A percentile compares a stretch with the other conserved stretches of the same genome.
phyloP scores from a whole-genome alignment of 768 basidiomycete species.

The Fistulinella prunicolor region DNA sequence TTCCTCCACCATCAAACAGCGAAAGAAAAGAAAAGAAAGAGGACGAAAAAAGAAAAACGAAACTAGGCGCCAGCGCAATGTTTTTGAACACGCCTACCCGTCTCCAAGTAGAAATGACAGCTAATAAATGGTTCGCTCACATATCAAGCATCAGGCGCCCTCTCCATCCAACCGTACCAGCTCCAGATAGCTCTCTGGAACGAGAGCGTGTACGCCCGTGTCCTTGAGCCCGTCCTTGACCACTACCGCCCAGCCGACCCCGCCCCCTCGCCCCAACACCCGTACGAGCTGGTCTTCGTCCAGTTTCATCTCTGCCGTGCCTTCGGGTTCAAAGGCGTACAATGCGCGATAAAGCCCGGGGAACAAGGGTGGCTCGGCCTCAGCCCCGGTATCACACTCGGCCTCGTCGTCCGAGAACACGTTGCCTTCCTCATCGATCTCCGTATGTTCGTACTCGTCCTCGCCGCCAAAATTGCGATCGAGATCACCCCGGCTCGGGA shows the following conservation, averaged over 20 bases:
- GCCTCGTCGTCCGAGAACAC: conserved; percentile 14
- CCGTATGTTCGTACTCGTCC: conserved; percentile 25
- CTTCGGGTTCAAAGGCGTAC: conserved; percentile 77
- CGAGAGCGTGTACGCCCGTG: conserved; percentile 58
- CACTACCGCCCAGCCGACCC: conserved; percentile 79
- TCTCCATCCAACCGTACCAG: conserved; percentile 39
- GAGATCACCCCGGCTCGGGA: conserved; percentile 44
- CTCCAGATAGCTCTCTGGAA: conserved; percentile 78
- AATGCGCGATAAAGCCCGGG: conserved; percentile 77
- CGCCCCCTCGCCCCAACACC: conserved; percentile 72
- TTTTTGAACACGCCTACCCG: not conserved
- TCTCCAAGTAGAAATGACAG: no score
- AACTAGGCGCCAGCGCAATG: conserved; percentile 17
- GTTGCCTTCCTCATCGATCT: conserved; percentile 36
- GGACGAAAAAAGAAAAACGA: not conserved
- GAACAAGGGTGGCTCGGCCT: conserved; percentile 39
- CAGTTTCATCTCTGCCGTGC: conserved; percentile 78
- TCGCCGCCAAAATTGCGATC: conserved; percentile 45
- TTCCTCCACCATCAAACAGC: not conserved
- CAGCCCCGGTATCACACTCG: conserved; percentile 23
- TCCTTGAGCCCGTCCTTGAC: conserved; percentile 40
- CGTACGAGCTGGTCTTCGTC: conserved; percentile 73
- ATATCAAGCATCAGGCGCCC: conserved; percentile 1
- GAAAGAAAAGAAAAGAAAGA: no score
- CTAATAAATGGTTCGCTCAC: not conserved